Percentiles rank a stretch among this genome's conserved stretches.
phyloP scores from a whole-genome alignment of 179 eudicot genomes.

The Nepenthes alata region DNA sequence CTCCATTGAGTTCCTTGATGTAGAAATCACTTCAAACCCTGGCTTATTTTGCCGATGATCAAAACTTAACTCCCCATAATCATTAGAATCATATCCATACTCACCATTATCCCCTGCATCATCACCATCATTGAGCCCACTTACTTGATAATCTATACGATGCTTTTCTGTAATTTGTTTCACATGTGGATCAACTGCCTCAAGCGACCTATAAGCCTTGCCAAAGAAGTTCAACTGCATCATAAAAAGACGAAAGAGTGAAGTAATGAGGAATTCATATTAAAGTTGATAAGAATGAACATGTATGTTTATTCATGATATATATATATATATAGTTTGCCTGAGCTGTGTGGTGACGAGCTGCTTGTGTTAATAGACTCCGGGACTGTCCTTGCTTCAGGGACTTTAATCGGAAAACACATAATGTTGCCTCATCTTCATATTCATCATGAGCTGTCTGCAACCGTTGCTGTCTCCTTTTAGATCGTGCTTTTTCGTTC shows the following conservation, averaged over 20 bases:
- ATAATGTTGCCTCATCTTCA: conserved; percentile 82
- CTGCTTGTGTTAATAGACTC: conserved; percentile 91
- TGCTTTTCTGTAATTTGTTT: conserved; percentile 66
- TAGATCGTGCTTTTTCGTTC: conserved; percentile 66
- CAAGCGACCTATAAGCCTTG: conserved; percentile 79
- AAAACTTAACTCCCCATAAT: conserved; percentile 63
- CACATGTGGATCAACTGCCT: conserved; percentile 61
- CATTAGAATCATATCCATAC: conserved; percentile 39
- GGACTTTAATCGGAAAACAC: conserved; percentile 84
- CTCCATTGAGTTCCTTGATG: conserved; percentile 77
- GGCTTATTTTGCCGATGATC: conserved; percentile 41
- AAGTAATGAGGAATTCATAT: no score
- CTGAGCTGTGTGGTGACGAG: conserved; percentile 99
- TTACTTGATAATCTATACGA: conserved; percentile 72
- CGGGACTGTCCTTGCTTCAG: conserved; percentile 93
- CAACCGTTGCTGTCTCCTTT: conserved; percentile 70
- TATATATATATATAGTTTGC: conserved; percentile 14
- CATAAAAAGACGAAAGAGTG: conserved; percentile 4
- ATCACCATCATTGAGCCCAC: conserved; percentile 36
- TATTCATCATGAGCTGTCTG: conserved; percentile 72
- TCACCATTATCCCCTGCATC: conserved; percentile 38
- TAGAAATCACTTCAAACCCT: conserved; percentile 39
- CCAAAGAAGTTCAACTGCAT: conserved; percentile 84
- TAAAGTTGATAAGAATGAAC: no score
- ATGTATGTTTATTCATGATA: no score